Evolutionary conservation across 495 filamentous ascomycete genomes (phyloP).

Genomic region (Lasiosphaeria miniovina): DNA sequence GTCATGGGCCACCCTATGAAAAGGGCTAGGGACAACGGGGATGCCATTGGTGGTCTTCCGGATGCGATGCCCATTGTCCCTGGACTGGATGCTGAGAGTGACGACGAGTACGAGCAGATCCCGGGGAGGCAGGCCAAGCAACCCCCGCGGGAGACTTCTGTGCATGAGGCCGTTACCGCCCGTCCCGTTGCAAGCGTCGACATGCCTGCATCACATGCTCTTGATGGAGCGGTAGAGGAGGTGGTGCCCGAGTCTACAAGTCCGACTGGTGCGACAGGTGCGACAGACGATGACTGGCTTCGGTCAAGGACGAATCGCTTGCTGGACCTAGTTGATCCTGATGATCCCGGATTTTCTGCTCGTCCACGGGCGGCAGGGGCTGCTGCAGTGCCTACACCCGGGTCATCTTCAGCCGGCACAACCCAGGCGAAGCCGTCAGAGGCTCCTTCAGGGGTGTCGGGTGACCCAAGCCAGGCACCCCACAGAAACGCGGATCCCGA

Average conservation of each 20-base stretch:
- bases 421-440: constrained; percentile 26
- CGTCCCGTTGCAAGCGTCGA: background rate
- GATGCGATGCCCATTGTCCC: constrained; percentile 42
- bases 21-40: constrained; percentile 25
- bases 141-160: constrained; percentile 31
- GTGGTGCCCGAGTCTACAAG: constrained; percentile 21
- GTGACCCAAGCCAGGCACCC: constrained; percentile 20
- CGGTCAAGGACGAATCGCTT: constrained; percentile 88
- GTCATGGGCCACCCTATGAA: constrained; percentile 58
- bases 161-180: constrained; percentile 13
- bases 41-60: constrained; percentile 16
- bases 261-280: constrained; percentile 43
- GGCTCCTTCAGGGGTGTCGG: constrained; percentile 21
- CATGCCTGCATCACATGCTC: constrained; percentile 9
- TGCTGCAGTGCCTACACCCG: constrained; percentile 16
- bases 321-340: constrained; percentile 71
- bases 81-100: constrained; percentile 51
- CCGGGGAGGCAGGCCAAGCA: constrained; percentile 37
- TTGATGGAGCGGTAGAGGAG: constrained; percentile 15
- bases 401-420: constrained; percentile 23
- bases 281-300: constrained; percentile 87
- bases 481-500: constrained; percentile 30
- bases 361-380: constrained; percentile 15
- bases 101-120: constrained; percentile 65
- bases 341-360: constrained; percentile 37